A percentile compares a stretch with the other conserved stretches of the same genome.
These are phyloP conservation scores for Dissophora ornata DNA, from an alignment of 192 early-diverging fungal species.

Conservation along the genomic window DNA sequence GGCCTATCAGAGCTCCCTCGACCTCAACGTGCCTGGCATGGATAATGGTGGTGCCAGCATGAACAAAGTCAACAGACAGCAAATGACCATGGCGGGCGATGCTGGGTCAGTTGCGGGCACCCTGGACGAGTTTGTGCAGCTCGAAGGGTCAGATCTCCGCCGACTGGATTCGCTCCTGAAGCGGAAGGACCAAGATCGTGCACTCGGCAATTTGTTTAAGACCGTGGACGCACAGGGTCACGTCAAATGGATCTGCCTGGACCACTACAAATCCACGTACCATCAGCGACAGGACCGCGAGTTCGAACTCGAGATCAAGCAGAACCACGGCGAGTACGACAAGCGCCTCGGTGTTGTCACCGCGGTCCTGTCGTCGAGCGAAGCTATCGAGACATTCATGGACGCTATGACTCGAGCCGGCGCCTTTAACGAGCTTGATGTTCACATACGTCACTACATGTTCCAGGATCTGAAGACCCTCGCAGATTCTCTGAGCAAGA, in stretches of 20 bases:
- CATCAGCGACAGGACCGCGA: slow-evolving; percentile 33
- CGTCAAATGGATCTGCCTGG: slow-evolving; percentile 50
- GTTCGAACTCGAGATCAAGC: slow-evolving; percentile 30
- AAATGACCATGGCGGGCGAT: neutral
- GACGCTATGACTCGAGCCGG: slow-evolving; percentile 29
- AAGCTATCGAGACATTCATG: slow-evolving; percentile 25
- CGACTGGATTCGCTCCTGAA: slow-evolving; percentile 23
- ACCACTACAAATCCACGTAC: slow-evolving; percentile 44
- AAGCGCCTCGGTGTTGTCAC: slow-evolving; percentile 34
- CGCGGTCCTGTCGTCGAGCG: slow-evolving; percentile 21
- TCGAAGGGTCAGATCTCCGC: slow-evolving; percentile 47
- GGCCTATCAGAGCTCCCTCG: slow-evolving; percentile 12
- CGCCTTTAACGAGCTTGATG: slow-evolving; percentile 37
- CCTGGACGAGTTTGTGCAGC: slow-evolving; percentile 10
- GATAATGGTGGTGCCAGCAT: slow-evolving; percentile 1
- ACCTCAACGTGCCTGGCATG: slow-evolving; percentile 6
- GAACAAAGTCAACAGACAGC: neutral
- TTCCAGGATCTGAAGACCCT: slow-evolving; percentile 30
- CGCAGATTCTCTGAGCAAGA: slow-evolving; percentile 21
- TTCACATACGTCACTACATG: slow-evolving; percentile 31
- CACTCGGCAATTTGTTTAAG: slow-evolving; percentile 41
- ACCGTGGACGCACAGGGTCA: slow-evolving; percentile 39
- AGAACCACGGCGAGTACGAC: slow-evolving; percentile 35
- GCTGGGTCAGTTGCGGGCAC: no score
- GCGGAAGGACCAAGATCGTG: slow-evolving; percentile 33